Evolutionary conservation across 2,329 filamentous ascomycete genomes (phyloP).

Genomic region (Cordyceps militaris): DNA sequence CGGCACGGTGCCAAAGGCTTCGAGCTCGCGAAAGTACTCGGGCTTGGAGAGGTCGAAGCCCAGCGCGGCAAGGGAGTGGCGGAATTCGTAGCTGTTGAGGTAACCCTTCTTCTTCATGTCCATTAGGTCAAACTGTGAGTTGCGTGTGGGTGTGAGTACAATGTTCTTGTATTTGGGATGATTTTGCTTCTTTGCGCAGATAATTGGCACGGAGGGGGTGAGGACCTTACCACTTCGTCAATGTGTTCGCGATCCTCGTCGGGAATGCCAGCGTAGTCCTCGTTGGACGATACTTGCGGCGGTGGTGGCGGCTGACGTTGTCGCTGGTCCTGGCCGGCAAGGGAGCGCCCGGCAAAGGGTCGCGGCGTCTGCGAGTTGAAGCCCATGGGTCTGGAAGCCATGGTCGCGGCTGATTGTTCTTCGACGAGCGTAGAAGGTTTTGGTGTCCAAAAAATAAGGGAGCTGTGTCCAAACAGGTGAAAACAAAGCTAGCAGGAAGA

Average conservation of each 20-base stretch:
- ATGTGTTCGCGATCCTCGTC: slow-evolving; percentile 93
- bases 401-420: not conserved
- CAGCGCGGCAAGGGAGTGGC: slow-evolving; percentile 90
- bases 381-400: slow-evolving; percentile 9
- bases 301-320: slow-evolving; percentile 23
- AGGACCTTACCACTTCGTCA: slow-evolving; percentile 69
- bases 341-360: slow-evolving; percentile 28
- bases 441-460: not conserved
- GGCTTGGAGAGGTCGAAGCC: slow-evolving; percentile 86
- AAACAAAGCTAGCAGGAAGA: not conserved
- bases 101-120: slow-evolving; percentile 91
- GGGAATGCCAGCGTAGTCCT: slow-evolving; percentile 46
- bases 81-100: slow-evolving; percentile 97
- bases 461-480: not conserved
- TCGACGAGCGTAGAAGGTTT: not conserved
- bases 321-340: slow-evolving; percentile 26
- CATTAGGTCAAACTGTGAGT: slow-evolving; percentile 78
- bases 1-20: slow-evolving; percentile 70
- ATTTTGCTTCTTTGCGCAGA: too few relatives aligned
- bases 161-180: too few relatives aligned
- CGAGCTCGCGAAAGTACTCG: slow-evolving; percentile 75
- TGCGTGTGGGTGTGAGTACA: not conserved
- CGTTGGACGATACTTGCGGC: slow-evolving; percentile 29
- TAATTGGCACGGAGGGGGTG: not conserved
- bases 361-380: slow-evolving; percentile 36